Base-by-base conservation (phyloP, 2,329 filamentous ascomycete genomes). In the Fusarium succisae region DNA sequence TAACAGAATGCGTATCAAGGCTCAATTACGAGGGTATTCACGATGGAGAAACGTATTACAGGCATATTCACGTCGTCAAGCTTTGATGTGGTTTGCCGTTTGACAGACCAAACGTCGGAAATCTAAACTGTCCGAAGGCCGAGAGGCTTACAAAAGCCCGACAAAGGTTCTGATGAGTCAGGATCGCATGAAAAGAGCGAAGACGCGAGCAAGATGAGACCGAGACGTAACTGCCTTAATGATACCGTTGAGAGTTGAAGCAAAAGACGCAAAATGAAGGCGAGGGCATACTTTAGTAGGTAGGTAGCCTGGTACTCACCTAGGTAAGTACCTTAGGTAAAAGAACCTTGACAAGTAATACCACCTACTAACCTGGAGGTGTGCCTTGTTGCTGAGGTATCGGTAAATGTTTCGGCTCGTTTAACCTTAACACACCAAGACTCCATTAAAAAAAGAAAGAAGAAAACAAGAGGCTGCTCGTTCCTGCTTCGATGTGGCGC, bases 91-190 rank as follows among this genome's bases (percentile, higher is more conserved):
- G 74, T 77, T 77, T 55, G 32, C 24, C 58, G 56, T 48, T 50
- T 50, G 41, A 32, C 68, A 67, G 66, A 57, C 55, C 70, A 67
- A 69, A 59, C 43, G 37, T 66, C 67, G 67, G 67, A 72, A 58
- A 60, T 73, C 66, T 76, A 62, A 68, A 66, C 45, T 70, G 66
- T 63, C 76, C 76, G 76, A 77, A 78, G 67, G 59, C 76, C 76
- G 76, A 78, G 35, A 58, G 64, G 66, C 55, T 62, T 51, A 63
- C 63, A 66, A 75, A 59, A 76, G 70, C 73, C 72, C 74, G 72
- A 72, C 59, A 53, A 44, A 51, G 26, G 48, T 32, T 41, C 48
- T 41, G 59, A 67, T 74, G 76, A 77, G 69, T 78, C 76, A 78
- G 63, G 38, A 61, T 53, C 28, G 44, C 30, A 35, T 35, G 32